These are phyloP conservation scores for Arthroderma sp. DNA, from an alignment of 2,329 filamentous ascomycete species.

Conservation along the genomic window DNA sequence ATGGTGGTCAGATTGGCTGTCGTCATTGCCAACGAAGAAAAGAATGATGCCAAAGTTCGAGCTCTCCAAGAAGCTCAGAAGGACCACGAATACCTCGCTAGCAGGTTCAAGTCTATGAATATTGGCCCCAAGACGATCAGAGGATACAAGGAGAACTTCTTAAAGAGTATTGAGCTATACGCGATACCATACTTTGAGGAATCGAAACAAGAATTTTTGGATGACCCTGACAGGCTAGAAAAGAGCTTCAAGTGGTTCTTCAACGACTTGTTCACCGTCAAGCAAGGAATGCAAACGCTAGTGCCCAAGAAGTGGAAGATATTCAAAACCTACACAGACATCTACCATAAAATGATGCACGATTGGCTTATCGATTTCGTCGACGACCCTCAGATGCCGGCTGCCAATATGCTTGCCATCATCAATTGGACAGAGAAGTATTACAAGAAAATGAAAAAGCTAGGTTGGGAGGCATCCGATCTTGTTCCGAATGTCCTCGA, in stretches of 20 bases:
- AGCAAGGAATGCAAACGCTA: conserved; percentile 77
- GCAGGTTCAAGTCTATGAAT: conserved; percentile 87
- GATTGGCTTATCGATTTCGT: conserved; percentile 76
- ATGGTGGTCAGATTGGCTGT: conserved; percentile 84
- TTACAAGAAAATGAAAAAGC: conserved; percentile 86
- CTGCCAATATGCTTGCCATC: conserved; percentile 78
- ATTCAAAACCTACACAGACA: conserved; percentile 73
- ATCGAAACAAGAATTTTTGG: conserved; percentile 62
- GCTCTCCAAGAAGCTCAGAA: conserved; percentile 89
- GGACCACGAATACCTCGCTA: conserved; percentile 89
- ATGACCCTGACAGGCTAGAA: conserved; percentile 69
- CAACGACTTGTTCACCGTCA: conserved; percentile 91
- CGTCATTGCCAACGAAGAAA: conserved; percentile 90
- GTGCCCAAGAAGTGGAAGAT: conserved; percentile 98
- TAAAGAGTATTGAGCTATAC: conserved; percentile 63
- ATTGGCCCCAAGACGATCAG: conserved; percentile 82
- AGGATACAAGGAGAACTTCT: conserved; percentile 93
- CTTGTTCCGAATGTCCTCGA: conserved; percentile 79
- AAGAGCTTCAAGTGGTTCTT: conserved; percentile 94
- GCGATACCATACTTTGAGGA: conserved; percentile 63
- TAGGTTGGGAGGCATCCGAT: conserved; percentile 67
- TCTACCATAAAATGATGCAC: conserved; percentile 92
- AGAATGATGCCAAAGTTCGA: conserved; percentile 81
- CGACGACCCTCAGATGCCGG: conserved; percentile 71
- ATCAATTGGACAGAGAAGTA: conserved; percentile 94